Evolutionary conservation across 2,329 filamentous ascomycete genomes (phyloP), one percentile per base, ranked within the genome.

Genomic region (Ophiocordyceps sinensis): DNA sequence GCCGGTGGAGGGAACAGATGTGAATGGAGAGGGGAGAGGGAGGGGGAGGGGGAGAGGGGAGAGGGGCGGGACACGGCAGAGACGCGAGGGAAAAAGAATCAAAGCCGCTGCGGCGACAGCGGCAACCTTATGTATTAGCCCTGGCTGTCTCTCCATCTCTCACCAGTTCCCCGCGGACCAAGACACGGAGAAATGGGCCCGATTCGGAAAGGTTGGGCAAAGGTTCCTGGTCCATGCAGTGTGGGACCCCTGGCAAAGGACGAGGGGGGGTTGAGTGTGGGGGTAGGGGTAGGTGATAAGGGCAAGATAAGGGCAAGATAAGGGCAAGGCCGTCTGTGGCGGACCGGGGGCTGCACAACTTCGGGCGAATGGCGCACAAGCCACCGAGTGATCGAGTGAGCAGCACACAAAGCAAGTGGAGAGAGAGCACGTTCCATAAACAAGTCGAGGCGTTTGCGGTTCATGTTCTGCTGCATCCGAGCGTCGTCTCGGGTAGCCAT

Each of bases 141-240:
- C 4, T 19, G 19, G 19, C 19, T 19, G 3, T 19, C 19, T 19
- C 19, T 19, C 19, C 4, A 3, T 15, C 32, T 10, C 14, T 6
- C 32, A 19, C 32, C n/a, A 15, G 17, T 30, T 28, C 13, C 3
- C 19, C 5, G 14, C 30, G 8, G 17, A 15, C 40, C 38, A 39
- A 31, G 38, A 36, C 45, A 35, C 28, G 49, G 49, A 48, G 45
- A 41, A 39, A 41, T 42, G 44, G 50, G 26, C 49, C 45, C 39
- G 41, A 45, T 49, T 43, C 29, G 43, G 49, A 36, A 37, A 45
- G 44, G 48, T 28, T 39, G 32, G 34, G 46, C 48, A 50, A 50
- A 49, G 50, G 47, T 50, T 44, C 46, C 46, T 43, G 36, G 43
- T 30, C 41, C 37, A 41, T 4, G 8, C 32, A 35, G 4, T 13